Evolutionary conservation across 257 asterid species (phyloP), one percentile per base, ranked within the genome.

Genomic region (Ilex asprella): DNA sequence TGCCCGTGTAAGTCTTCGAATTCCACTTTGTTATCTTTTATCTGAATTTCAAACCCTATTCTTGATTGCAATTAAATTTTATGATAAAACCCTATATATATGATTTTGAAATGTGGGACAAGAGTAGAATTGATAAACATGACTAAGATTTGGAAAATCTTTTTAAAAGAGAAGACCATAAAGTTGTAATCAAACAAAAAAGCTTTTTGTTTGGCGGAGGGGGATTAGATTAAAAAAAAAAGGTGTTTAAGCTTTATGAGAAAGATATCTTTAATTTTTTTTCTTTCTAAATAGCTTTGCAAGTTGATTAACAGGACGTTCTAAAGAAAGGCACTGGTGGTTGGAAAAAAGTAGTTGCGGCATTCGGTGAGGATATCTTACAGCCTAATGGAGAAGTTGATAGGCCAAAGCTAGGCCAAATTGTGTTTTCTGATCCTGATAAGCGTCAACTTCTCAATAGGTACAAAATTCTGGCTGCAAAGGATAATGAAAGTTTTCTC

Each of bases 371-470:
- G 35, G 96, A 85, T 30, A 85, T 89, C 61, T 80, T 93, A 75
- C 77, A 73, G 56, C 77, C 80, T 35, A 63, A 75, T 53, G 96
- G 96, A 60, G 97, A 85, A 75, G 88, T 93, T 52, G 95, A 93
- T 81, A 89, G 97, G 2, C 83, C 82, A 14, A 87, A 85, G 70
- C 77, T 93, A 3, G 96, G 99, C 41, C 87, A 82, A 61, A 79
- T 84, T n/a, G 95, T 93, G 29, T 89, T 93, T 63, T 75, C 78
- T 57, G 82, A 89, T 76, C 82, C 77, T 15, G 86, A 78, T 69
- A 85, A 82, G 72, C 95, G 96, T 16, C 94, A 89, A 73, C 94
- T 89, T 63, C 96, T 93, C 58, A 89, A 89, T 65, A 81, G 95
- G 97, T 92, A 72, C 5, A 35, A 35, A 35, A 35, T 3, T 35